Percentiles rank a stretch among this genome's conserved stretches.
Evolutionary conservation across 805 yeast genomes (phyloP).

Genomic region (Teunomyces panamensis): DNA sequence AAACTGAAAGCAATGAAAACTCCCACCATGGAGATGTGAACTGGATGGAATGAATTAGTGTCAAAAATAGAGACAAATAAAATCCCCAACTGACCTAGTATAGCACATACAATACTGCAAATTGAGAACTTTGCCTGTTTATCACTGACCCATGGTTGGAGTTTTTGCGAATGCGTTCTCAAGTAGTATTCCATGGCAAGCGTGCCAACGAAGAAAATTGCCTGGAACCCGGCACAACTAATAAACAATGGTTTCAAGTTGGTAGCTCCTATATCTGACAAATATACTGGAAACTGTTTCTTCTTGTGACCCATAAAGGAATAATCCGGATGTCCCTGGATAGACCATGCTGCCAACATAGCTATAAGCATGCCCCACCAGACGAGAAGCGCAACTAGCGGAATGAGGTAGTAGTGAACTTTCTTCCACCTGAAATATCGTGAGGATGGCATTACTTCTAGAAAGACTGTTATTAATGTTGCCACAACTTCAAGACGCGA

Average conservation of each 20-base stretch:
- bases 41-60: conserved; percentile 53
- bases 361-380: conserved; percentile 95
- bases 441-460: not conserved
- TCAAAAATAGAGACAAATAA: conserved; percentile 72
- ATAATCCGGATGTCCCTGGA: conserved; percentile 74
- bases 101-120: conserved; percentile 41
- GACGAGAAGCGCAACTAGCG: conserved; percentile 60
- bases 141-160: conserved; percentile 49
- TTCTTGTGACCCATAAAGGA: conserved; percentile 43
- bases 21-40: conserved; percentile 67
- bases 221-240: conserved; percentile 73
- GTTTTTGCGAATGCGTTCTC: conserved; percentile 45
- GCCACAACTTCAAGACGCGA: not conserved
- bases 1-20: conserved; percentile 70
- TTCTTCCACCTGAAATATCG: conserved; percentile 34
- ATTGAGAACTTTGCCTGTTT: conserved; percentile 45
- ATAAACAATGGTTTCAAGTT: conserved; percentile 82
- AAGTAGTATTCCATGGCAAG: conserved; percentile 60
- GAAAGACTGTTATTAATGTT: not conserved
- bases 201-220: conserved; percentile 65
- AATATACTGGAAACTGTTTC: conserved; percentile 56
- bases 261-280: conserved; percentile 88
- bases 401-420: conserved; percentile 54
- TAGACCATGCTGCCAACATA: conserved; percentile 72
- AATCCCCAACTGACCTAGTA: conserved; percentile 68